Percentiles rank a stretch among this genome's conserved stretches.
These are phyloP conservation scores for Pueraria montana DNA, from an alignment of 306 rosid species.

Conservation along the genomic window DNA sequence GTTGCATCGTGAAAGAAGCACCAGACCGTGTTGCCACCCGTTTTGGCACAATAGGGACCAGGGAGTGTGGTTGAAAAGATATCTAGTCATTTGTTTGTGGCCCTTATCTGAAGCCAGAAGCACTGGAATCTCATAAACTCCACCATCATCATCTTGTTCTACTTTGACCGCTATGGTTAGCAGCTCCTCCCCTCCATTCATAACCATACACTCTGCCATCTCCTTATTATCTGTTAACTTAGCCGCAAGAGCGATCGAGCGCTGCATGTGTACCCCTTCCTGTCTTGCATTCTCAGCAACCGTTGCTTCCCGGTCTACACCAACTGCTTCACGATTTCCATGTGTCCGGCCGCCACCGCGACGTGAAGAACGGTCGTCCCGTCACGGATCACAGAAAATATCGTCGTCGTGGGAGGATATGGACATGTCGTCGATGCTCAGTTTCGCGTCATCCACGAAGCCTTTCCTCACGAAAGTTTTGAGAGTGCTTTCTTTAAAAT, in stretches of 20 bases:
- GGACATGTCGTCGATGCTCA: not conserved
- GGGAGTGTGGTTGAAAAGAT: not conserved
- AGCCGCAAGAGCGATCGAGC: not conserved
- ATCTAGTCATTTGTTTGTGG: too few relatives aligned
- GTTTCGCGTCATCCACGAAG: not conserved
- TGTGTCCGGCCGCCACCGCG: not conserved
- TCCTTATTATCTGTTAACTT: not conserved
- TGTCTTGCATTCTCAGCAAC: not conserved
- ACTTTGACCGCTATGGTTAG: not conserved
- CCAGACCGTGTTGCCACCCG: too few relatives aligned
- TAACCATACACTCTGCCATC: not conserved
- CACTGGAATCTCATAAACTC: not conserved
- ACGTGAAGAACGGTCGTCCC: not conserved
- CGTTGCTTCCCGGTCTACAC: not conserved
- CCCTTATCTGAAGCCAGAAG: not conserved
- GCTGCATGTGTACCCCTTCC: not conserved
- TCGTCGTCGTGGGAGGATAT: not conserved
- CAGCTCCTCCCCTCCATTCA: not conserved
- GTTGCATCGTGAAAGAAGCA: conserved; percentile 5
- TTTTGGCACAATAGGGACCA: not conserved
- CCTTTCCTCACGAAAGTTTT: not conserved
- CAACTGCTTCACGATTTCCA: not conserved
- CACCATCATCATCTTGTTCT: too few relatives aligned
- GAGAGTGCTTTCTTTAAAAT: too few relatives aligned
- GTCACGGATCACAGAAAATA: too few relatives aligned